phyloP scores from a whole-genome alignment of 345 rosid genomes.

The Moricandia moricandioides region DNA sequence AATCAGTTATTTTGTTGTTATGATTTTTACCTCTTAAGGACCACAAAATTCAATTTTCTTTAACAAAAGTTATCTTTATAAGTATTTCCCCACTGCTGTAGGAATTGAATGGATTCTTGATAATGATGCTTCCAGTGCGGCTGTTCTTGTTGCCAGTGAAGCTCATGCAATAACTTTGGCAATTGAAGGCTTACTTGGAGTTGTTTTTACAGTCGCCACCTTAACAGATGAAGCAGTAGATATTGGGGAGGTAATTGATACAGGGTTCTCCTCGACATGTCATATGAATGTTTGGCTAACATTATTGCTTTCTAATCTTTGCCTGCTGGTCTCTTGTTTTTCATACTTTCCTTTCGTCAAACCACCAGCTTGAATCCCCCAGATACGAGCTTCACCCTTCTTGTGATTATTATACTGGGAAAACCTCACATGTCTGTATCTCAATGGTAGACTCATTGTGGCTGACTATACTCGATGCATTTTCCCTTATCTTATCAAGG shows the following conservation, averaged over 20 bases:
- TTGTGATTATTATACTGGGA: conserved; percentile 48
- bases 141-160: conserved; percentile 98
- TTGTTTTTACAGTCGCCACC: conserved; percentile 89
- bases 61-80: background rate
- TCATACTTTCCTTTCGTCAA: conserved; percentile 31
- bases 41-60: background rate
- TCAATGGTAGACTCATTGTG: conserved; percentile 95
- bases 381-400: conserved; percentile 67
- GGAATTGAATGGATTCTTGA: conserved; percentile 99
- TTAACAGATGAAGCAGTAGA: conserved; percentile 96
- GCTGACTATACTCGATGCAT: conserved; percentile 95
- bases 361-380: conserved; percentile 84
- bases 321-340: conserved; percentile 10
- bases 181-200: conserved; percentile 91
- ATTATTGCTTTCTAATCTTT: conserved; percentile 5
- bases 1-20: conserved; percentile 20
- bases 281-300: conserved; percentile 7
- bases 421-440: conserved; percentile 72
- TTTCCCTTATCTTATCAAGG: conserved; percentile 92
- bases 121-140: conserved; percentile 93
- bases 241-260: conserved; percentile 70
- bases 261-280: conserved; percentile 16
- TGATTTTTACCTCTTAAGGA: conserved; percentile 1
- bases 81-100: conserved; percentile 33
- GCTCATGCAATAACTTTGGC: conserved; percentile 96